Evolutionary conservation across 768 basidiomycete genomes (phyloP).

Genomic region (Filobasidium floriforme): DNA sequence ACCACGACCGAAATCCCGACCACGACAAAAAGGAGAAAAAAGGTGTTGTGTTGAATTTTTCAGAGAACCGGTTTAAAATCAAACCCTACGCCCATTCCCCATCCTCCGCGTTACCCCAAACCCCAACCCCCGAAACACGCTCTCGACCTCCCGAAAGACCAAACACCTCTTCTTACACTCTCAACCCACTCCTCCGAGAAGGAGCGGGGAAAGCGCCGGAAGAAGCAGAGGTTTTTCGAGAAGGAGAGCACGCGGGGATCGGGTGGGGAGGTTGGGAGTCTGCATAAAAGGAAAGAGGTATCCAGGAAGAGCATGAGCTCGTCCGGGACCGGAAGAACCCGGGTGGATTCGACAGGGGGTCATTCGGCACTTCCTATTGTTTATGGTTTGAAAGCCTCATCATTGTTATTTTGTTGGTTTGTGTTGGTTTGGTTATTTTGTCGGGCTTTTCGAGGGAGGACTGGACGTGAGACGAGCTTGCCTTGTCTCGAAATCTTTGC

Average conservation of each 20-base stretch:
- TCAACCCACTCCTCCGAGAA: no score
- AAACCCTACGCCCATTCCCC: conserved; percentile 4
- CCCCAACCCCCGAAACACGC: background rate
- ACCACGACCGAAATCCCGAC: no score
- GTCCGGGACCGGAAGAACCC: no score
- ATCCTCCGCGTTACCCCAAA: background rate
- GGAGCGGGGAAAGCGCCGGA: background rate
- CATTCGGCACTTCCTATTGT: conserved; percentile 3
- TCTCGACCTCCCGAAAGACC: background rate
- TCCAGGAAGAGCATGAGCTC: background rate
- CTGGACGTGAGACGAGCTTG: no score
- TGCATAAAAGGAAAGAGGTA: conserved; percentile 1
- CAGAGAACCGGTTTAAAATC: conserved; percentile 12
- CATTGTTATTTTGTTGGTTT: background rate
- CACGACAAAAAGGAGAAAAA: background rate
- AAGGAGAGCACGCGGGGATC: background rate
- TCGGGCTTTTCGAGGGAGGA: no score
- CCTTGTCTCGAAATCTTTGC: no score
- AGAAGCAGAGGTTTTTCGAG: background rate
- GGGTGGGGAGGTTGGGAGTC: background rate
- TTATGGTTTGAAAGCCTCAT: conserved; percentile 8
- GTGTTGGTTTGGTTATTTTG: no score
- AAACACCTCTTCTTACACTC: background rate
- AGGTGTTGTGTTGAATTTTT: background rate
- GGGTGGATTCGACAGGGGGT: conserved; percentile 4